phyloP scores from a whole-genome alignment of 2,329 filamentous ascomycete genomes.

The Trichophyton rubrum region DNA sequence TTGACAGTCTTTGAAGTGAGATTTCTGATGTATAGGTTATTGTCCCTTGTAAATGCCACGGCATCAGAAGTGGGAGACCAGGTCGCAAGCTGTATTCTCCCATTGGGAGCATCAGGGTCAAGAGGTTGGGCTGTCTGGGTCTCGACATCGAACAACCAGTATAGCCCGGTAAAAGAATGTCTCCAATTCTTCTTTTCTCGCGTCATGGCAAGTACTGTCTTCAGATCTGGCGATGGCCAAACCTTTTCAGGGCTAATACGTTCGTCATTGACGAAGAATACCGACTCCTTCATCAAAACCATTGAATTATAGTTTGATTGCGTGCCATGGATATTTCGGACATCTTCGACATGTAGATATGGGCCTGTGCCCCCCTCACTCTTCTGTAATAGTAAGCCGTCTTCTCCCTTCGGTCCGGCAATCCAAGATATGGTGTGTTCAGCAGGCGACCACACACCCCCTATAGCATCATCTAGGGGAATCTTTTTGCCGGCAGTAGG shows the following conservation, averaged over 20 bases:
- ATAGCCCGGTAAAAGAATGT: slow-evolving; percentile 72
- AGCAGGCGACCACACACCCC: slow-evolving; percentile 21
- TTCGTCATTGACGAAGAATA: slow-evolving; percentile 49
- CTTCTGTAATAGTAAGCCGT: slow-evolving; percentile 72
- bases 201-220: slow-evolving; percentile 72
- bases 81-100: slow-evolving; percentile 65
- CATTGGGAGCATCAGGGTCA: slow-evolving; percentile 53
- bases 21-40: slow-evolving; percentile 76
- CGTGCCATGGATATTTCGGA: slow-evolving; percentile 46
- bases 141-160: slow-evolving; percentile 86
- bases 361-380: slow-evolving; percentile 37
- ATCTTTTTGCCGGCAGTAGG: slow-evolving; percentile 16
- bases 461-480: slow-evolving; percentile 21
- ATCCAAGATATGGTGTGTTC: slow-evolving; percentile 37
- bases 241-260: slow-evolving; percentile 47
- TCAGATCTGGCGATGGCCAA: slow-evolving; percentile 71
- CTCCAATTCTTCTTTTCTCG: slow-evolving; percentile 67
- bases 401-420: slow-evolving; percentile 40
- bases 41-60: slow-evolving; percentile 76
- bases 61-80: slow-evolving; percentile 85
- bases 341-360: slow-evolving; percentile 77
- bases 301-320: slow-evolving; percentile 24
- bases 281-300: slow-evolving; percentile 59
- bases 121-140: slow-evolving; percentile 66
- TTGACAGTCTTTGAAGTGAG: slow-evolving; percentile 47